Conservation (phyloP, 1,284 basidiomycete genomes). For the Malassezia furfur region DNA sequence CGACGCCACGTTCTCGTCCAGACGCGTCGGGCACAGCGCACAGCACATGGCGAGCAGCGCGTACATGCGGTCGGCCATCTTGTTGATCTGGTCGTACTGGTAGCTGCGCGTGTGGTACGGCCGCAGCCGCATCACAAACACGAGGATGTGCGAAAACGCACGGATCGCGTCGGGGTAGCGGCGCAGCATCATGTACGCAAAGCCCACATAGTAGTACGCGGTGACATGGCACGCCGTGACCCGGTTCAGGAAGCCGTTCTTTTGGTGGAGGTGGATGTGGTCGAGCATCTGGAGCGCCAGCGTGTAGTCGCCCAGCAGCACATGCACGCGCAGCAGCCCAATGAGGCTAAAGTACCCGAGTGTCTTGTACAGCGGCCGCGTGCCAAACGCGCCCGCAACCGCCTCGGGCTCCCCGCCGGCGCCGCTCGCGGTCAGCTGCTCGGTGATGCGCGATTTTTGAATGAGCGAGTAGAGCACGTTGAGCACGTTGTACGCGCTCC, state of each 20-base stretch:
- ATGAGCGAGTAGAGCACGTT: constrained; percentile 97
- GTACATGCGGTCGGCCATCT: constrained; percentile 95
- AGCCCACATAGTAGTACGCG: constrained; percentile 88
- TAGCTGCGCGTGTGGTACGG: constrained; percentile 93
- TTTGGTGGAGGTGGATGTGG: constrained; percentile 60
- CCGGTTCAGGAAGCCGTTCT: constrained; percentile 36
- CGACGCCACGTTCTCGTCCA: constrained; percentile 89
- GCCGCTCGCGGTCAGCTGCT: constrained; percentile 74
- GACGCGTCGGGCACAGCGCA: constrained; percentile 71
- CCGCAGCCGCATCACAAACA: constrained; percentile 51
- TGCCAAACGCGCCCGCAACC: constrained; percentile 82
- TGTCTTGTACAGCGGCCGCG: constrained; percentile 79
- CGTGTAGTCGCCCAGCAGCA: constrained; percentile 87
- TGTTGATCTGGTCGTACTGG: constrained; percentile 96
- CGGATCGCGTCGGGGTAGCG: constrained; percentile 91
- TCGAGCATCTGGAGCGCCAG: constrained; percentile 92
- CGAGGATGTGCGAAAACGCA: constrained; percentile 80
- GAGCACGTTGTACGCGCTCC: constrained; percentile 93
- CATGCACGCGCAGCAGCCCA: constrained; percentile 87
- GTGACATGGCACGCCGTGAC: constrained; percentile 59
- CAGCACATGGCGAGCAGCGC: constrained; percentile 87
- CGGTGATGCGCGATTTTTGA: constrained; percentile 90
- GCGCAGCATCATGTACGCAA: constrained; percentile 89
- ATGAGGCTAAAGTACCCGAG: constrained; percentile 93
- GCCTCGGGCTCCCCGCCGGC: constrained; percentile 67